Percentiles rank a stretch among this genome's conserved stretches.
Conservation (phyloP, 148 eudicot species). For the Camellia sinensis region DNA sequence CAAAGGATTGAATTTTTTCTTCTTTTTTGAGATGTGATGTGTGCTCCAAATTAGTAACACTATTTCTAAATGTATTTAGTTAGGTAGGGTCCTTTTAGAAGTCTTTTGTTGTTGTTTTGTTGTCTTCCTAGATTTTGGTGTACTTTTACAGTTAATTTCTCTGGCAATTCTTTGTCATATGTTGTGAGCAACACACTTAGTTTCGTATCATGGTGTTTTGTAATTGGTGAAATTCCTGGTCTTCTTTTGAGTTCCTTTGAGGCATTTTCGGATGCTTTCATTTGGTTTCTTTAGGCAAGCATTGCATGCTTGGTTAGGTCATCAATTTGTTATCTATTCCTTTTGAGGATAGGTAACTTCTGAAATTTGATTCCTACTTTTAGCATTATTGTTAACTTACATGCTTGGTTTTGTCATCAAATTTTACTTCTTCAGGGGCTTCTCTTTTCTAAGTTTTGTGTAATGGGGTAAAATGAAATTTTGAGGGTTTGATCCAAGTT, state of each 20-base stretch:
- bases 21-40: no score
- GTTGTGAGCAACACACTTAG: not conserved
- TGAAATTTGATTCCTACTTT: no score
- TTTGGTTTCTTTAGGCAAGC: not conserved
- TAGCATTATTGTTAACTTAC: no score
- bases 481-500: not conserved
- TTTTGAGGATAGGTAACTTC: no score
- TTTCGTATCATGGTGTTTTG: not conserved
- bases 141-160: not conserved
- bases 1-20: no score
- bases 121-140: not conserved
- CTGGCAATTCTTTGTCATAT: not conserved
- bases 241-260: not conserved
- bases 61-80: not conserved
- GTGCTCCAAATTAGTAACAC: not conserved
- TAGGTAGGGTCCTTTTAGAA: not conserved
- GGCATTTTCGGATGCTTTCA: not conserved
- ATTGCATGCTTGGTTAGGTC: no score
- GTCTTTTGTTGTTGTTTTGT: not conserved
- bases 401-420: not conserved
- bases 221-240: not conserved
- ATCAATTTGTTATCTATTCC: no score
- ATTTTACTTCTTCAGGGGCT: not conserved
- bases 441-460: not conserved
- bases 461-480: not conserved